Conservation (phyloP, 306 rosid species). For the Quillaja saponaria region DNA sequence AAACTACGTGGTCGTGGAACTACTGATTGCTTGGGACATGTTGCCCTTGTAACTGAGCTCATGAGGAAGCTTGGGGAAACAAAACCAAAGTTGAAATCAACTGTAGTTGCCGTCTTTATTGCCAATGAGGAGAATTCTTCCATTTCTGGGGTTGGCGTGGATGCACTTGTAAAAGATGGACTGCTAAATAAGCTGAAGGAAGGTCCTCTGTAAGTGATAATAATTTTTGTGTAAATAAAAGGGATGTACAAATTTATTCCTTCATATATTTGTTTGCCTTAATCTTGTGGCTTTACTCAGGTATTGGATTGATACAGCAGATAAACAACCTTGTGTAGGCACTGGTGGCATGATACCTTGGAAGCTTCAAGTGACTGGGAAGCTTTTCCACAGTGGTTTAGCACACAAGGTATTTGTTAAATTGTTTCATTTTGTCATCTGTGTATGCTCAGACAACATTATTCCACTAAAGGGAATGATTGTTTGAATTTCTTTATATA, state of each 20-base stretch:
- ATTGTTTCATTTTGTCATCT: background rate
- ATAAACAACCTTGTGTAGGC: slow-evolving; percentile 91
- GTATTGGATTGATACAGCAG: slow-evolving; percentile 92
- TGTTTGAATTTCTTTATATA: background rate
- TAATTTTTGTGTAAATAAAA: background rate
- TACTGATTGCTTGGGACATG: slow-evolving; percentile 93
- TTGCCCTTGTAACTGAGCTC: slow-evolving; percentile 82
- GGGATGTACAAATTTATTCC: background rate
- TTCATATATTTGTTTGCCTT: slow-evolving; percentile 10
- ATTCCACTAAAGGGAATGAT: background rate
- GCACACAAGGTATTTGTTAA: slow-evolving; percentile 61
- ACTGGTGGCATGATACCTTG: slow-evolving; percentile 96
- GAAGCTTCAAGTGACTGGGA: slow-evolving; percentile 79
- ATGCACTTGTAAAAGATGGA: slow-evolving; percentile 84
- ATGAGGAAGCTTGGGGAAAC: slow-evolving; percentile 77
- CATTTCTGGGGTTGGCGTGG: slow-evolving; percentile 81
- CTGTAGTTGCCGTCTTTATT: slow-evolving; percentile 82
- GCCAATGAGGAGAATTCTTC: slow-evolving; percentile 92
- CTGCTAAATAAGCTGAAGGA: slow-evolving; percentile 70
- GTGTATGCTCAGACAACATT: background rate
- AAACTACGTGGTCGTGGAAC: slow-evolving; percentile 93
- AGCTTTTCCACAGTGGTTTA: slow-evolving; percentile 91
- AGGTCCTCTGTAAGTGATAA: slow-evolving; percentile 76
- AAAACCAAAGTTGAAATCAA: slow-evolving; percentile 71
- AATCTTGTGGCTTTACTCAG: slow-evolving; percentile 33